Conservation (phyloP, 1,284 basidiomycete species). For the Sporisorium graminicola region DNA sequence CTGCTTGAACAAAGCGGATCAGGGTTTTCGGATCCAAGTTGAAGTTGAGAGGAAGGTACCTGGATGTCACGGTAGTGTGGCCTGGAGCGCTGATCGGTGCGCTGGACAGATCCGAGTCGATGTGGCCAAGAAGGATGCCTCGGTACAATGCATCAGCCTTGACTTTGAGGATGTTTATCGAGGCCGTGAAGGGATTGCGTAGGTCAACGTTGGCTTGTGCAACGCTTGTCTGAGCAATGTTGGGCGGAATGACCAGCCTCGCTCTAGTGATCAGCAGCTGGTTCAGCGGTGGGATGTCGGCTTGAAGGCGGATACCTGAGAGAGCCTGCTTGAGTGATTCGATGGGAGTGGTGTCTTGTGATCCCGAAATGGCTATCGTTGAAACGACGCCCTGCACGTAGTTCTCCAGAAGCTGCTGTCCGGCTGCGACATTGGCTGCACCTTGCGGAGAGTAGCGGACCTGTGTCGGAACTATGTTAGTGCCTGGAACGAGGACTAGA, state of each 20-base stretch:
- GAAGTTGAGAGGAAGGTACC: constrained; percentile 76
- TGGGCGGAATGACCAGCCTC: constrained; percentile 65
- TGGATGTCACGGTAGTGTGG: constrained; percentile 77
- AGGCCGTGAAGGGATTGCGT: constrained; percentile 81
- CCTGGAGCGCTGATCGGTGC: constrained; percentile 77
- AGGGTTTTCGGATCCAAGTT: constrained; percentile 77
- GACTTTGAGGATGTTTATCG: constrained; percentile 77
- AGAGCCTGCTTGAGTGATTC: constrained; percentile 78
- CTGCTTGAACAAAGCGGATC: constrained; percentile 75
- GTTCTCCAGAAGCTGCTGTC: constrained; percentile 77
- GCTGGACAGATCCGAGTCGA: constrained; percentile 74
- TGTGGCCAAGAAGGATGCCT: constrained; percentile 66
- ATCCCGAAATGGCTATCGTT: constrained; percentile 76
- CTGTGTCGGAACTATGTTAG: constrained; percentile 70
- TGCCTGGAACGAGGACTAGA: constrained; percentile 52
- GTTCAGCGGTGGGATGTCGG: constrained; percentile 78
- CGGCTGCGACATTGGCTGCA: constrained; percentile 73
- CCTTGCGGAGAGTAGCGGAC: constrained; percentile 79
- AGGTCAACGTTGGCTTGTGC: constrained; percentile 70
- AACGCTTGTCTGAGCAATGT: constrained; percentile 64
- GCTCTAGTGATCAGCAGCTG: constrained; percentile 75
- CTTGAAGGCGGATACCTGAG: constrained; percentile 76
- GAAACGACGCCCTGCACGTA: constrained; percentile 79
- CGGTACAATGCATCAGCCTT: constrained; percentile 74
- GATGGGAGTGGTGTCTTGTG: constrained; percentile 76